phyloP scores from a whole-genome alignment of 106 monocot genomes.

The Dendrobium nobile region DNA sequence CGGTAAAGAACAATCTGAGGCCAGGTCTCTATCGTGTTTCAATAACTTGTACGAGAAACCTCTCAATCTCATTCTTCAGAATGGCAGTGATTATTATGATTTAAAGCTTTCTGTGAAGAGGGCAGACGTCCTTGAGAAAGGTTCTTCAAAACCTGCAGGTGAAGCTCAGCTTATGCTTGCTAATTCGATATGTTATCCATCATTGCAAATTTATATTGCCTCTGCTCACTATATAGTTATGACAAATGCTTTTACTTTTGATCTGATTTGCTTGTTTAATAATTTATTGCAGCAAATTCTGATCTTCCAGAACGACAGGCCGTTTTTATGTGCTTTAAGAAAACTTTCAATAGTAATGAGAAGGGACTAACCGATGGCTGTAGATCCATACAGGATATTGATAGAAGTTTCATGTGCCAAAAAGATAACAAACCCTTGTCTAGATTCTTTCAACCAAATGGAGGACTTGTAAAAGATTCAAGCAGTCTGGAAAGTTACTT shows the following conservation, averaged over 20 bases:
- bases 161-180: not conserved
- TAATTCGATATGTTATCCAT: not conserved
- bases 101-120: constrained; percentile 4
- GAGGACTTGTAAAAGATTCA: constrained; percentile 16
- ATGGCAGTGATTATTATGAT: constrained; percentile 4
- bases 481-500: constrained; percentile 23
- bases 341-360: constrained; percentile 20
- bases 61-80: constrained; percentile 3
- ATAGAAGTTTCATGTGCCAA: constrained; percentile 10
- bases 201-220: not conserved
- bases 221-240: constrained; percentile 5
- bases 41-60: constrained; percentile 8
- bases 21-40: constrained; percentile 12
- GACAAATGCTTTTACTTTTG: not conserved
- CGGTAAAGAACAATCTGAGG: constrained; percentile 5
- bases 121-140: constrained; percentile 8
- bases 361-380: constrained; percentile 6
- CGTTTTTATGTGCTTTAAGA: constrained; percentile 30
- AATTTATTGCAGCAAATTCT: constrained; percentile 5
- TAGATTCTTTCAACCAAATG: constrained; percentile 22
- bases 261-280: not conserved
- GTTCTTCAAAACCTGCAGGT: constrained; percentile 18
- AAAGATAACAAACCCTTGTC: constrained; percentile 14
- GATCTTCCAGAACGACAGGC: constrained; percentile 19
- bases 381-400: constrained; percentile 13